These are phyloP conservation scores for Avena atlantica DNA, from an alignment of 176 grass and related monocot genomes.

Conservation along the genomic window DNA sequence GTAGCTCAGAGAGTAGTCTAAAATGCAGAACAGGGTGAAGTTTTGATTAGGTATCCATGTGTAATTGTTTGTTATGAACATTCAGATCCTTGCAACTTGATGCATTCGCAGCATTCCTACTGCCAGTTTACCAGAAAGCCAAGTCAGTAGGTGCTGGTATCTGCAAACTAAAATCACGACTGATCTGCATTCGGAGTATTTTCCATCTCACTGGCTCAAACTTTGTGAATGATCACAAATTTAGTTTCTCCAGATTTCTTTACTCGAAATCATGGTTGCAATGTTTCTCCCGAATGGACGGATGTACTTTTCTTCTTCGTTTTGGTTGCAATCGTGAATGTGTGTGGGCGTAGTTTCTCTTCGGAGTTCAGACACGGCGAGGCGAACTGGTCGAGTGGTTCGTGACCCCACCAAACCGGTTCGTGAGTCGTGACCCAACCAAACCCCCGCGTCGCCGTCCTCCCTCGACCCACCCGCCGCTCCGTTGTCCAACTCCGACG, in stretches of 20 bases:
- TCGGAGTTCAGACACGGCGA: background rate
- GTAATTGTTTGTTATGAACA: background rate
- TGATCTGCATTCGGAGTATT: background rate
- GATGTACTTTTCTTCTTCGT: background rate
- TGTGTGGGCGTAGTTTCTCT: background rate
- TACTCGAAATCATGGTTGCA: background rate
- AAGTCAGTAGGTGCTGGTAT: background rate
- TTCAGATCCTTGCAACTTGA: background rate
- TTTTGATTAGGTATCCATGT: background rate
- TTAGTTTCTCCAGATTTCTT: background rate
- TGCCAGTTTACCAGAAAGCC: no score
- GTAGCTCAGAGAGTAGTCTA: background rate
- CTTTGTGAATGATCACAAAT: background rate
- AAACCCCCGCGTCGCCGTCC: background rate
- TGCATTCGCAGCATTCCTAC: no score
- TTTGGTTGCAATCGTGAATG: background rate
- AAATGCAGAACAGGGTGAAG: no score
- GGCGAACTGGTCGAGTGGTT: background rate
- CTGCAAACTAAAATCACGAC: background rate
- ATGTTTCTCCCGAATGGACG: background rate
- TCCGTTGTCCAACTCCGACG: constrained; percentile 29
- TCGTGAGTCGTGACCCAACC: background rate
- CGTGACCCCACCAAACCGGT: background rate
- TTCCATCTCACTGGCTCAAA: background rate
- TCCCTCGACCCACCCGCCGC: background rate